Conservation (phyloP, 805 yeast genomes). For the Sugiyamaella floridensis region DNA sequence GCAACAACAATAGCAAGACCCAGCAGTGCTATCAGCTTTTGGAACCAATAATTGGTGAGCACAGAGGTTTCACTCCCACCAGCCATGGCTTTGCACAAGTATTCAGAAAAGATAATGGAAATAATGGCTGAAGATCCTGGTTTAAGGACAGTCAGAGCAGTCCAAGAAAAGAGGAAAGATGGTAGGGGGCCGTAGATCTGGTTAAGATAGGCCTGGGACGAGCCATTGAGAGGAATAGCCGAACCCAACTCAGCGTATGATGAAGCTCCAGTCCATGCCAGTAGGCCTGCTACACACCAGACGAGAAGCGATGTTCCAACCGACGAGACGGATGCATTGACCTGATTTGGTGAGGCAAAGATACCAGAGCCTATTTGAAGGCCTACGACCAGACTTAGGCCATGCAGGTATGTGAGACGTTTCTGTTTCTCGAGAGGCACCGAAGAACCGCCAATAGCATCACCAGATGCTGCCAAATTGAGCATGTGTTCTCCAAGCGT, state of each 20-base stretch:
- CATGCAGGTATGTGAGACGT: slow-evolving; percentile 27
- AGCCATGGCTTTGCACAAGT: slow-evolving; percentile 25
- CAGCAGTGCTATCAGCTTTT: slow-evolving; percentile 28
- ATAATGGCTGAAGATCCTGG: slow-evolving; percentile 38
- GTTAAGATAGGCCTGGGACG: slow-evolving; percentile 35
- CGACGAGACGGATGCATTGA: slow-evolving; percentile 34
- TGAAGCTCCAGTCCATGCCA: slow-evolving; percentile 40
- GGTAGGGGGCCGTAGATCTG: slow-evolving; percentile 33
- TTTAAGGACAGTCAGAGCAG: slow-evolving; percentile 33
- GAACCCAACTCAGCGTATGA: slow-evolving; percentile 38
- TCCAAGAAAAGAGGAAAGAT: slow-evolving; percentile 35
- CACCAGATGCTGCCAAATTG: slow-evolving; percentile 23
- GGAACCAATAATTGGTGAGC: slow-evolving; percentile 22
- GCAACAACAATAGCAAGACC: slow-evolving; percentile 25
- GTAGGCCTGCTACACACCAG: slow-evolving; percentile 35
- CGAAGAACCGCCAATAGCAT: slow-evolving; percentile 9
- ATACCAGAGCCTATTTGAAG: slow-evolving; percentile 41
- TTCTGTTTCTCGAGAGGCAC: slow-evolving; percentile 27
- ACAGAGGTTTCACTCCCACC: slow-evolving; percentile 1
- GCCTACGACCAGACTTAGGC: slow-evolving; percentile 35
- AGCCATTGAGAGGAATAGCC: slow-evolving; percentile 36
- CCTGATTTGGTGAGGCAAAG: slow-evolving; percentile 36
- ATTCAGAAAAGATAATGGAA: slow-evolving; percentile 36
- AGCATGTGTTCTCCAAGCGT: slow-evolving; percentile 26
- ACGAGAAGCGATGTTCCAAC: slow-evolving; percentile 32